Evolutionary conservation across 345 rosid genomes (phyloP).

Genomic region (Mallotus nudiflorus): DNA sequence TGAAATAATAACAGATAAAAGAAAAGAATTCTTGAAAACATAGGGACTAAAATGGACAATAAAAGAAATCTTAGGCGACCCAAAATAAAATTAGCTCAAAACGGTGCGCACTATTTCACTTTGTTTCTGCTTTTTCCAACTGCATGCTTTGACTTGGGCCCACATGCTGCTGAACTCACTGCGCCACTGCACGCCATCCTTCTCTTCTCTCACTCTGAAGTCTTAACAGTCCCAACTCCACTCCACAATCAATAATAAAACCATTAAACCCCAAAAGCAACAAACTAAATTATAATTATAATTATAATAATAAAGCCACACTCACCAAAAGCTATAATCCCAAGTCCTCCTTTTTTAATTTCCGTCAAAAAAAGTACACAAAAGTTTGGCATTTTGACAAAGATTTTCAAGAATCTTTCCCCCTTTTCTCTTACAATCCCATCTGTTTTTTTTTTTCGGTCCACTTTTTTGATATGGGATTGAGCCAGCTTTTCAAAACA

Average conservation of each 20-base stretch:
- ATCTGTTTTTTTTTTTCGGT: neutral
- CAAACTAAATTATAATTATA: no score
- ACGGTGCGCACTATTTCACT: neutral
- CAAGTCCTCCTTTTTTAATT: neutral
- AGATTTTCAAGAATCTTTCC: constrained; percentile 19
- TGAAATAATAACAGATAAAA: no score
- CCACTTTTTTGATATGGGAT: constrained; percentile 3
- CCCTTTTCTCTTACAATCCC: constrained; percentile 2
- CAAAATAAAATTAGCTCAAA: no score
- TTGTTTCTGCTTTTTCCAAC: neutral
- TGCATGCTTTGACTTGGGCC: constrained; percentile 27
- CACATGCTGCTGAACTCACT: constrained; percentile 5
- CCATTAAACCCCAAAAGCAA: neutral
- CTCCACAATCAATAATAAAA: neutral
- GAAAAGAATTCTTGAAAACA: no score
- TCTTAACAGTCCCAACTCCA: no score
- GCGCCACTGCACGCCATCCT: constrained; percentile 30
- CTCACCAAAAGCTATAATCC: neutral
- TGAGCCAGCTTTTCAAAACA: neutral
- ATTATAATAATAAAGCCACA: no score
- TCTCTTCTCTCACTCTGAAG: constrained; percentile 8
- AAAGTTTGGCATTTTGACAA: constrained; percentile 12
- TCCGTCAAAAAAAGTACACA: constrained; percentile 10
- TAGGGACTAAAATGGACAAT: no score
- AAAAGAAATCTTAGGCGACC: no score